phyloP scores from a whole-genome alignment of 1,284 basidiomycete species.

The Leccinum pachyderme region DNA sequence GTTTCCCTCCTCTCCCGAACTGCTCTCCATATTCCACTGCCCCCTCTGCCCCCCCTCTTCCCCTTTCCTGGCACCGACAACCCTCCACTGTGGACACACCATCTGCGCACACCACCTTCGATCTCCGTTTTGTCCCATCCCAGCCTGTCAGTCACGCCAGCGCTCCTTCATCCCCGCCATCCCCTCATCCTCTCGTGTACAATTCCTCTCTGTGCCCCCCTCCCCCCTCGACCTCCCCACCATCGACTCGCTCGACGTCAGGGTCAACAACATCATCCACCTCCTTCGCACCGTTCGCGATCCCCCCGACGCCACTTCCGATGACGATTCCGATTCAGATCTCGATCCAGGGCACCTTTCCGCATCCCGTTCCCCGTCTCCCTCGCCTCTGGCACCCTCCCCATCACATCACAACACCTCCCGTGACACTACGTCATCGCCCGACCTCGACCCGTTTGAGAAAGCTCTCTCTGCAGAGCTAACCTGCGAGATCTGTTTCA shows the following conservation, averaged over 20 bases:
- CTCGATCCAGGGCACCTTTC: conserved; percentile 14
- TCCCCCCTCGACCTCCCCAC: conserved; percentile 12
- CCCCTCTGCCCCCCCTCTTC: conserved; percentile 39
- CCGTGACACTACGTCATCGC: conserved; percentile 22
- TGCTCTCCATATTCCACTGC: conserved; percentile 38
- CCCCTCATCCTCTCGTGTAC: conserved; percentile 35
- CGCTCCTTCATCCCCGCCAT: conserved; percentile 22
- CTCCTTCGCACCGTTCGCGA: conserved; percentile 38
- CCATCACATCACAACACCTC: conserved; percentile 9
- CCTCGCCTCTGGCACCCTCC: conserved; percentile 4
- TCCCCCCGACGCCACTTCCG: conserved; percentile 21
- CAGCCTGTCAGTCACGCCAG: conserved; percentile 13
- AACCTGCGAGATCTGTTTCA: conserved; percentile 89
- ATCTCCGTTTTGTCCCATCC: conserved; percentile 25
- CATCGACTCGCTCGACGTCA: conserved; percentile 49
- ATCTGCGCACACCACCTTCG: conserved; percentile 38
- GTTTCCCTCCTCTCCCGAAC: conserved; percentile 22
- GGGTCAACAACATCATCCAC: conserved; percentile 58
- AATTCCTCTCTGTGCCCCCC: conserved; percentile 31
- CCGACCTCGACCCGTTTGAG: conserved; percentile 44
- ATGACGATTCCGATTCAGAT: conserved; percentile 27
- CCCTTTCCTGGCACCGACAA: conserved; percentile 44
- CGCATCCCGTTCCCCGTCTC: not conserved
- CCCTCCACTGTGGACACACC: conserved; percentile 57
- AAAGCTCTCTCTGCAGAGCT: conserved; percentile 75